Percentiles rank a stretch among this genome's conserved stretches.
phyloP scores from a whole-genome alignment of 78 protist genomes.

The Dictyostelium intermedium region DNA sequence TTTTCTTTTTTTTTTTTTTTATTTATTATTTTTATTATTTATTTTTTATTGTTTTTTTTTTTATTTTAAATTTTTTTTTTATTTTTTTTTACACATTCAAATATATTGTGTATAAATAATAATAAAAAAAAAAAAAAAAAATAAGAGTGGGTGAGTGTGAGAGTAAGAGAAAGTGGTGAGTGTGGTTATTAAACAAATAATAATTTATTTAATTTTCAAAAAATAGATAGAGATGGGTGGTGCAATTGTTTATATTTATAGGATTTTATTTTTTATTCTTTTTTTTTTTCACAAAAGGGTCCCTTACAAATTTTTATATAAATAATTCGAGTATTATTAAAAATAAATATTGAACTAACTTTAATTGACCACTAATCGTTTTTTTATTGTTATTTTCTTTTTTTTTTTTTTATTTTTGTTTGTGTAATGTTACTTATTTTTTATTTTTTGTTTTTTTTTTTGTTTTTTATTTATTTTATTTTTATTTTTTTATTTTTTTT shows the following conservation, averaged over 20 bases:
- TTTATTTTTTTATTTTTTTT: not conserved
- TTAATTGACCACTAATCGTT: not conserved
- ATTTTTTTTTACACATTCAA: not conserved
- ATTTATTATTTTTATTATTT: too few relatives aligned
- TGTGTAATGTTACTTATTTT: not conserved
- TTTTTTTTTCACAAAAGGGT: not conserved
- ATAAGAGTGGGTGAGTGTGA: not conserved
- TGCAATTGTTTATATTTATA: not conserved
- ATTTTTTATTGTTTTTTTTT: too few relatives aligned
- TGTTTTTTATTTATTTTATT: too few relatives aligned
- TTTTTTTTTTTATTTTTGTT: not conserved
- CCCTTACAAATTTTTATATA: not conserved
- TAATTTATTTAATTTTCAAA: not conserved
- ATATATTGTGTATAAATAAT: not conserved
- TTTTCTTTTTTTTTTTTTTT: too few relatives aligned
- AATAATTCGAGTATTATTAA: not conserved
- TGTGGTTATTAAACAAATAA: not conserved
- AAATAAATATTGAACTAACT: not conserved
- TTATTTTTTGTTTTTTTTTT: not conserved
- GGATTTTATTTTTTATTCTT: not conserved
- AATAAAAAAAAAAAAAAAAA: too few relatives aligned
- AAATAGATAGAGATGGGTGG: not conserved
- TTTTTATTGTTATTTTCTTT: not conserved
- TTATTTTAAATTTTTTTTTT: too few relatives aligned
- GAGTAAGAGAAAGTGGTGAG: not conserved